Conservation (phyloP, 1,284 basidiomycete species). For the Ganoderma lucidum region DNA sequence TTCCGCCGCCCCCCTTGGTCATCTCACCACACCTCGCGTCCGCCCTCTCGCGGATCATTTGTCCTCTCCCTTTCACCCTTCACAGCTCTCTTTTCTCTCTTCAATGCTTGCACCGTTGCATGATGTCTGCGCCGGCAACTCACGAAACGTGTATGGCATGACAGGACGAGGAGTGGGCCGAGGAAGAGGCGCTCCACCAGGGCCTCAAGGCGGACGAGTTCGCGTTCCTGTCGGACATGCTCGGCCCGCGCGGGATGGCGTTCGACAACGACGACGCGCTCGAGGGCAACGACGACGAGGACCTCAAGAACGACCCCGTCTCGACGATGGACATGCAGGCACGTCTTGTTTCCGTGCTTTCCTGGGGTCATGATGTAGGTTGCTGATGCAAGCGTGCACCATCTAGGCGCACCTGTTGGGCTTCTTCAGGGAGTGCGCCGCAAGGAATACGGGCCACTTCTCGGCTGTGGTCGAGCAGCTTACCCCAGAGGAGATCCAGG, state of each 20-base stretch:
- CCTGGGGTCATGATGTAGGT: background rate
- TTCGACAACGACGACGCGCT: constrained; percentile 79
- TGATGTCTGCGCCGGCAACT: background rate
- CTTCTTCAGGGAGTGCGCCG: constrained; percentile 77
- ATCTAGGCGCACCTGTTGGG: constrained; percentile 67
- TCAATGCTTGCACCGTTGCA: background rate
- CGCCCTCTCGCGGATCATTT: constrained; percentile 6
- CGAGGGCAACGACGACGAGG: constrained; percentile 82
- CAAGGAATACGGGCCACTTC: constrained; percentile 73
- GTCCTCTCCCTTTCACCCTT: background rate
- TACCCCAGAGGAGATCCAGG: constrained; percentile 71
- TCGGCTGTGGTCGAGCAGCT: constrained; percentile 70
- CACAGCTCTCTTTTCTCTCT: background rate
- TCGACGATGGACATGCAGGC: constrained; percentile 92
- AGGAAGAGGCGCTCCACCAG: constrained; percentile 70
- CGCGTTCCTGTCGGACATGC: constrained; percentile 72
- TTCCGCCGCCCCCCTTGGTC: background rate
- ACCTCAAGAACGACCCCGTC: constrained; percentile 86
- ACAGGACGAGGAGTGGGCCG: constrained; percentile 89
- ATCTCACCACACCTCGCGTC: constrained; percentile 7
- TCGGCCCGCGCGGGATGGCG: constrained; percentile 62
- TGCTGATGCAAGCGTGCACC: background rate
- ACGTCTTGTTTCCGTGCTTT: constrained; percentile 36
- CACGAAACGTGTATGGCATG: background rate
- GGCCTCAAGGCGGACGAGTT: constrained; percentile 70